These are phyloP conservation scores for Boletus rufocinnamomeus DNA, from an alignment of 768 basidiomycete genomes.

Conservation along the genomic window DNA sequence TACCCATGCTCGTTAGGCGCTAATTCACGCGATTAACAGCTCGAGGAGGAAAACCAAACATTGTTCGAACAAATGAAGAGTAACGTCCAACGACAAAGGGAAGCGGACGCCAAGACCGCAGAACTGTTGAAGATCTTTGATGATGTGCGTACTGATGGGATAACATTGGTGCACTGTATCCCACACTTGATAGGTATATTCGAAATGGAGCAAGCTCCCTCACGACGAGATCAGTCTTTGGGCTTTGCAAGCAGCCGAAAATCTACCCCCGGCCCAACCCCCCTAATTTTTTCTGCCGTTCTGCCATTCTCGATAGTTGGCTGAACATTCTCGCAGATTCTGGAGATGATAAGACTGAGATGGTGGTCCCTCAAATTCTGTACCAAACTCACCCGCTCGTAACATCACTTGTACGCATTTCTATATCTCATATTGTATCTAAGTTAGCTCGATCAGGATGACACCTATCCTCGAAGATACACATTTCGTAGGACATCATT, in stretches of 20 bases:
- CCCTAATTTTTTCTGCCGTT: background rate
- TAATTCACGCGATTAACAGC: constrained; percentile 37
- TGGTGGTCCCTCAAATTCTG: background rate
- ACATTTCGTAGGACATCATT: too few relatives aligned
- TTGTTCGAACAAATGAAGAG: constrained; percentile 51
- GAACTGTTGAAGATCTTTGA: constrained; percentile 57
- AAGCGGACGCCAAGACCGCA: constrained; percentile 46
- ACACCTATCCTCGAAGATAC: too few relatives aligned
- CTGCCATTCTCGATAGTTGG: background rate
- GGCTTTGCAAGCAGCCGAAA: constrained; percentile 42
- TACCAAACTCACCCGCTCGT: background rate
- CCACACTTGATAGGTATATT: constrained; percentile 41
- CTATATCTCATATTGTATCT: background rate
- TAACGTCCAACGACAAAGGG: constrained; percentile 46
- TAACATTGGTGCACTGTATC: background rate
- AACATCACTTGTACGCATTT: too few relatives aligned
- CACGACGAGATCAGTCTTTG: constrained; percentile 63
- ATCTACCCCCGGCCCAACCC: constrained; percentile 34
- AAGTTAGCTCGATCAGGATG: too few relatives aligned
- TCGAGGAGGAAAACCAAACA: constrained; percentile 55
- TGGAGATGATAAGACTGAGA: background rate
- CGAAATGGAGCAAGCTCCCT: constrained; percentile 56
- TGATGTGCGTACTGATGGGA: constrained; percentile 39
- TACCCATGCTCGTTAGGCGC: background rate
- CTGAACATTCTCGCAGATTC: background rate